These are phyloP conservation scores for Boletus fagicola DNA, from an alignment of 768 basidiomycete species.

Conservation along the genomic window DNA sequence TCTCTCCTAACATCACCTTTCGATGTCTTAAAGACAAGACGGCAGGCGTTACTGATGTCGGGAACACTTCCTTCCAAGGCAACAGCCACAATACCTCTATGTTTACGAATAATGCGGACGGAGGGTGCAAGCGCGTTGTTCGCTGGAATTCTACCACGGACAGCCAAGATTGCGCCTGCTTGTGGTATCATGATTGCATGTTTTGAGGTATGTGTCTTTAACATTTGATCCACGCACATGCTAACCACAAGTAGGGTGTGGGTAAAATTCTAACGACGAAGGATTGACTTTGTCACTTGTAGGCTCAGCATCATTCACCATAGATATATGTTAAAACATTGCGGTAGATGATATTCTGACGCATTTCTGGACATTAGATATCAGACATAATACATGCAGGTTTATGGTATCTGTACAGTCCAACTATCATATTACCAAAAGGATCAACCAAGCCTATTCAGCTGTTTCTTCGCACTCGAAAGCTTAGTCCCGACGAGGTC, in stretches of 20 bases:
- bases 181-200: slow-evolving; percentile 98
- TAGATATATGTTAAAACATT: slow-evolving; percentile 31
- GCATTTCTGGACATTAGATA: slow-evolving; percentile 12
- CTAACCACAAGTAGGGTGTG: slow-evolving; percentile 47
- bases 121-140: slow-evolving; percentile 82
- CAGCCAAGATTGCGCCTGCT: slow-evolving; percentile 95
- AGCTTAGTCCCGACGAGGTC: slow-evolving; percentile 79
- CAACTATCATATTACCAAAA: slow-evolving; percentile 5
- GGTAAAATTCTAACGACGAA: slow-evolving; percentile 49
- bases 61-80: slow-evolving; percentile 37
- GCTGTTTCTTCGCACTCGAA: slow-evolving; percentile 71
- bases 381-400: neutral
- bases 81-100: slow-evolving; percentile 59
- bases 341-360: slow-evolving; percentile 18
- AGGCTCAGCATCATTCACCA: slow-evolving; percentile 19
- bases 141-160: slow-evolving; percentile 81
- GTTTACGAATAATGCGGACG: slow-evolving; percentile 65
- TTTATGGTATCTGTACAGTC: slow-evolving; percentile 25
- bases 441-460: slow-evolving; percentile 69
- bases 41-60: slow-evolving; percentile 80
- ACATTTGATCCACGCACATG: slow-evolving; percentile 5
- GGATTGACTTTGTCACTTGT: slow-evolving; percentile 11
- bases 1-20: slow-evolving; percentile 92
- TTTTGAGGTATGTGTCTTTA: slow-evolving; percentile 65
- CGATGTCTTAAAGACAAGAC: slow-evolving; percentile 93